These are phyloP conservation scores for Lecanoromycetidae sp. DNA, from an alignment of 2,329 filamentous ascomycete species.

Conservation along the genomic window DNA sequence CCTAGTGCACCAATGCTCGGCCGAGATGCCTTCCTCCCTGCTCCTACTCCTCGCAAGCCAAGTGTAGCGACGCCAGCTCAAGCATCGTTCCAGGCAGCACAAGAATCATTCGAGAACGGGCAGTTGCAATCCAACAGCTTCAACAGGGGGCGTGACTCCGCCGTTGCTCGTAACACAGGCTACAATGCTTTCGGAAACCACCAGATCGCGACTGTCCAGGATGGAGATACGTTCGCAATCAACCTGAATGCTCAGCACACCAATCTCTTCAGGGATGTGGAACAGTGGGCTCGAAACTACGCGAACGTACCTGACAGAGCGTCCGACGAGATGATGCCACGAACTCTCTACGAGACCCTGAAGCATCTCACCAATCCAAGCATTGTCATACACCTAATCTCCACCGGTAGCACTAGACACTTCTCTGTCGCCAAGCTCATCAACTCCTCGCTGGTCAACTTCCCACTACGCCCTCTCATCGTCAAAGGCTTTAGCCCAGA, in stretches of 20 bases:
- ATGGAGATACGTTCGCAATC: background rate
- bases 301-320: constrained; percentile 9
- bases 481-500: constrained; percentile 21
- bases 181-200: background rate
- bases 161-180: background rate
- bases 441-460: constrained; percentile 15
- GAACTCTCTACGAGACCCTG: background rate
- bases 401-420: constrained; percentile 19
- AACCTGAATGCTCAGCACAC: background rate
- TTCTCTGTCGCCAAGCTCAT: constrained; percentile 23
- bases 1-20: too few relatives aligned
- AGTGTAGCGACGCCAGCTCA: too few relatives aligned
- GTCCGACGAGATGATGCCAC: constrained; percentile 1
- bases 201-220: background rate
- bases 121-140: too few relatives aligned
- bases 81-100: too few relatives aligned
- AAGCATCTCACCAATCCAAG: background rate
- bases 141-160: too few relatives aligned
- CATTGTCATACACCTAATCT: constrained; percentile 20
- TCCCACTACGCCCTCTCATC: constrained; percentile 15
- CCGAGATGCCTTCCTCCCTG: background rate
- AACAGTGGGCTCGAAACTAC: constrained; percentile 10
- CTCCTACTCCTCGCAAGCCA: too few relatives aligned
- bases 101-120: too few relatives aligned
- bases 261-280: constrained; percentile 2